Evolutionary conservation across 163 green algal genomes (phyloP), one percentile per base, ranked within the genome.

Genomic region (Scenedesmus sp.): DNA sequence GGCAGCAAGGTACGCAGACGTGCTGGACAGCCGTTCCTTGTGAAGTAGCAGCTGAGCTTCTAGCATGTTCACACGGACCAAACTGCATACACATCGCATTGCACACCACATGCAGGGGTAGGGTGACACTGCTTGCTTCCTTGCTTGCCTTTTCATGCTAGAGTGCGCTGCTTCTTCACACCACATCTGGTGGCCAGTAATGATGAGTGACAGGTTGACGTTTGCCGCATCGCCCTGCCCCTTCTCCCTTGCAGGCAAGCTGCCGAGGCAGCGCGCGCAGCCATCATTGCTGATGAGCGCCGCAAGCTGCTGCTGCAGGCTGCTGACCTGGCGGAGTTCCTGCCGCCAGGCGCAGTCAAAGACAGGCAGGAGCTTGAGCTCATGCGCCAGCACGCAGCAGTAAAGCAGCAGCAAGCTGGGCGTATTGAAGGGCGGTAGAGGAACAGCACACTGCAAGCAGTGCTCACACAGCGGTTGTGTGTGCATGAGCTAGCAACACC

Each of bases 331-430:
- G 84, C 90, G 30, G 93, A 96, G 56, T 97, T 92, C 93, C 92
- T 98, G 92, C 96, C 96, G 35, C 94, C 95, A n/a, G 95, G 95
- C 37, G 96, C 96, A 51, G 59, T 96, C 51, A 91, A 93, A 22
- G 92, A 95, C 81, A 89, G 93, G 84, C 80, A 51, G 3, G 94
- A 96, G 72, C 70, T 95, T 43, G 91, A 94, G 73, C 73, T 90
- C 7, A 61, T 92, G 70, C 30, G 76, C 12, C 68, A 89, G 70
- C 65, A 43, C 35, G 83, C 59, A 61, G 49, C 49, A 42, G 26
- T 20, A 0, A 51, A 42, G 56, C 76, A 44, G 76, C 76, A 72
- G 59, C 65, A 76, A 10, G 37, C 65, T 18, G 65, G 65, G 65
- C 65, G 65, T 20, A 20, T 76, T 30, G 37, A 7, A 76, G 35